phyloP scores from a whole-genome alignment of 768 basidiomycete genomes.

The Calocybe gangraenosa region DNA sequence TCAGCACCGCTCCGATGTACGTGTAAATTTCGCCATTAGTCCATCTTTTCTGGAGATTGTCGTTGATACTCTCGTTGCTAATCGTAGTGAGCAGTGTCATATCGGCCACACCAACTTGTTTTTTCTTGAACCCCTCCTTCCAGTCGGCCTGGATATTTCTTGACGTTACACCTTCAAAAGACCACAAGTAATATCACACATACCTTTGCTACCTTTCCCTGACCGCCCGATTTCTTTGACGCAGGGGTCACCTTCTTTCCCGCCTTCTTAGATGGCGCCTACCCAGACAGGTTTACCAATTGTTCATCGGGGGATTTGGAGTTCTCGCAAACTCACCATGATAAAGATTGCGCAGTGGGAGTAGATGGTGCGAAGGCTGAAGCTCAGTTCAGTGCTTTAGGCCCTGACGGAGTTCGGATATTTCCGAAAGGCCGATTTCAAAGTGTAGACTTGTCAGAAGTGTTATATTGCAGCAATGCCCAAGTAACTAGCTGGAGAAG shows the following conservation, averaged over 20 bases:
- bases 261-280: constrained; percentile 90
- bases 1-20: constrained; percentile 96
- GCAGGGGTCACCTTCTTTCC: constrained; percentile 73
- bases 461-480: too few species aligned
- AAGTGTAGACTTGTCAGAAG: too few species aligned
- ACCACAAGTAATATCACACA: constrained; percentile 1
- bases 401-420: constrained; percentile 7
- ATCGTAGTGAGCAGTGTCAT: constrained; percentile 98
- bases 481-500: too few species aligned
- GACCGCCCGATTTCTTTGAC: constrained; percentile 57
- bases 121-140: constrained; percentile 99
- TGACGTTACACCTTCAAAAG: constrained; percentile 12
- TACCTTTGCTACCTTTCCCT: constrained; percentile 76
- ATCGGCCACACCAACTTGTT: constrained; percentile 95
- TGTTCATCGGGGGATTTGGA: background rate
- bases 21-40: constrained; percentile 96
- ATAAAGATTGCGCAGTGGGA: constrained; percentile 1
- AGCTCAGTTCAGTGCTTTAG: background rate
- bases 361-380: background rate
- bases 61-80: constrained; percentile 96
- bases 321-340: constrained; percentile 14
- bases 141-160: constrained; percentile 81
- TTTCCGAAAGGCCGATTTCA: constrained; percentile 3
- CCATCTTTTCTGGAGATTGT: constrained; percentile 96
- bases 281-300: constrained; percentile 6